Evolutionary conservation across 306 rosid species (phyloP), one percentile per base, ranked within the genome.

Genomic region (Canavalia ensiformis): DNA sequence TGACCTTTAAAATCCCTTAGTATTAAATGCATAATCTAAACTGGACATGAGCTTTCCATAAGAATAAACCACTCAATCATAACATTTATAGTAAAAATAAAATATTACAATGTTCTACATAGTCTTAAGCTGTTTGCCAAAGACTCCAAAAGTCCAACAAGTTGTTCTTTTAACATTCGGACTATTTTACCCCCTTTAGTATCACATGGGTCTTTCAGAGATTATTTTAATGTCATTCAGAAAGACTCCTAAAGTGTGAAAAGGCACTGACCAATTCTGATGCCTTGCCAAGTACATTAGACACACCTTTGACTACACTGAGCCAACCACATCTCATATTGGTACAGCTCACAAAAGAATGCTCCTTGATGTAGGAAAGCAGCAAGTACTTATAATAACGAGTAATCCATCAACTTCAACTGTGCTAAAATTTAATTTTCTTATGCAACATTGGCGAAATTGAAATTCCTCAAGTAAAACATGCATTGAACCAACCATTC

Each of bases 401-500:
- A 50, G 51, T 25, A 49, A 63, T 11, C 34, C 5, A n/a, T 28
- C 6, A 9, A 30, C 41, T 37, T 65, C 25, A 37, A 39, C 37
- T 52, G 45, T 66, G 31, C 65, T 39, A 12, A 50, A 49, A 55
- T n/a, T 7, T 58, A 2, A 31, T 66, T 57, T 25, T 18, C 8
- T 34, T 18, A 46, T 46, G 47, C 77, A 56, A 7, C 56, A 46
- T 55, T 58, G 77, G 50, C 49, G 45, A 58, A 77, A 64, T 35
- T 64, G 29, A 77, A 77, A 66, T 50, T 37, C 51, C 54, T 25
- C 41, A 0, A 64, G 73, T 76, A 63, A 34, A 51, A 35, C 63
- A 64, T 64, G 72, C 81, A 64, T 50, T 54, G 33, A 30, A 52
- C 65, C 33, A 42, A 67, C 46, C 39, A 77, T 39, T 65, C 18